Percentiles rank a stretch among this genome's conserved stretches.
phyloP scores from a whole-genome alignment of 129 eudicot species.

The Chrysanthemum makinoi region DNA sequence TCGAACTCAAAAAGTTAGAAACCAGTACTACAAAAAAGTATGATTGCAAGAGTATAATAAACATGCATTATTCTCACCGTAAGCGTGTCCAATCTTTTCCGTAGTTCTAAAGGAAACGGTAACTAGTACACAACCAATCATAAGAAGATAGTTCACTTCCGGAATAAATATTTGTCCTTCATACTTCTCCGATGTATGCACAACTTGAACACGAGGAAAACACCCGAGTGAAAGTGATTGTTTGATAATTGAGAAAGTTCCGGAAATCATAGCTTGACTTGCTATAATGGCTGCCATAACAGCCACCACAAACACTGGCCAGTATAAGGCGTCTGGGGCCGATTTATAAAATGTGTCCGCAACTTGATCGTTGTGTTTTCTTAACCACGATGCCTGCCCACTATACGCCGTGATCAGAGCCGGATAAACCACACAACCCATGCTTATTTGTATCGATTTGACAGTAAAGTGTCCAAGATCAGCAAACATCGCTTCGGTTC shows the following conservation, averaged over 20 bases:
- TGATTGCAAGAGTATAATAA: not conserved
- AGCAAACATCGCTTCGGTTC: slow-evolving; percentile 73
- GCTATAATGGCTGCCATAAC: slow-evolving; percentile 69
- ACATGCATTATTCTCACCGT: slow-evolving; percentile 35
- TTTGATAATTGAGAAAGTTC: slow-evolving; percentile 59
- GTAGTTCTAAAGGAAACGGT: slow-evolving; percentile 53
- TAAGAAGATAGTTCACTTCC: slow-evolving; percentile 62
- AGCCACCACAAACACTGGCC: slow-evolving; percentile 70
- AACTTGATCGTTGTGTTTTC: slow-evolving; percentile 33
- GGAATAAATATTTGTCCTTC: slow-evolving; percentile 75
- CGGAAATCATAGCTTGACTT: slow-evolving; percentile 71
- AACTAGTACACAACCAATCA: slow-evolving; percentile 63
- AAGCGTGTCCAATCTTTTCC: slow-evolving; percentile 64
- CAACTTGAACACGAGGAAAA: slow-evolving; percentile 64
- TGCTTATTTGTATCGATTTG: slow-evolving; percentile 67
- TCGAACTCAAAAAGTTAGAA: too few relatives aligned
- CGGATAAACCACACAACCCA: slow-evolving; percentile 60
- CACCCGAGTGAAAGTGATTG: slow-evolving; percentile 76
- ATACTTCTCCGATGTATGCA: slow-evolving; percentile 64
- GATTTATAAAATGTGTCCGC: slow-evolving; percentile 52
- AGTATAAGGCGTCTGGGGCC: slow-evolving; percentile 49
- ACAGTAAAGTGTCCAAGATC: slow-evolving; percentile 76
- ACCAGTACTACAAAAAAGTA: too few relatives aligned
- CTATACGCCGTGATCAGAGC: slow-evolving; percentile 52
- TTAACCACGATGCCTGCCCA: slow-evolving; percentile 63